Evolutionary conservation across 1,284 basidiomycete genomes (phyloP).

Genomic region (Rhodotorula mucilaginosa): DNA sequence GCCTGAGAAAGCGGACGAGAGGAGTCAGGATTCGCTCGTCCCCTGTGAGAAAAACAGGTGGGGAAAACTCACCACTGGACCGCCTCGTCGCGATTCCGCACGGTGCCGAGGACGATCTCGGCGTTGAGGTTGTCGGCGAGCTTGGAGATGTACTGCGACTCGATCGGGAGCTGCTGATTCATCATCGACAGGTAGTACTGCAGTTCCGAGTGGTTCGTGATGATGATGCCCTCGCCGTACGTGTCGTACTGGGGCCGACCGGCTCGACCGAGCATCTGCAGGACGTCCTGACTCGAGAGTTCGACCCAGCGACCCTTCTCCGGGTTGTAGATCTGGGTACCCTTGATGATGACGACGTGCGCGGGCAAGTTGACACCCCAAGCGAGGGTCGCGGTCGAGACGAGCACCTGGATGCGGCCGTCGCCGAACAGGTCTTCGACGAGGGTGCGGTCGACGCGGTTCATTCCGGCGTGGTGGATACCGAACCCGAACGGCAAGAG

Average conservation of each 20-base stretch:
- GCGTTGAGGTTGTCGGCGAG: slow-evolving; percentile 96
- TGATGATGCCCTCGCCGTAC: slow-evolving; percentile 96
- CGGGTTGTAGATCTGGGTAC: slow-evolving; percentile 98
- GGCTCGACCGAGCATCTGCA: slow-evolving; percentile 98
- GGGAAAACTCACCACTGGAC: slow-evolving; percentile 72
- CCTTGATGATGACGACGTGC: slow-evolving; percentile 98
- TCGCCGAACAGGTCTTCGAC: slow-evolving; percentile 95
- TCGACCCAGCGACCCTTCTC: slow-evolving; percentile 98
- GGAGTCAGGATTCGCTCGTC: neutral
- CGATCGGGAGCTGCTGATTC: slow-evolving; percentile 95
- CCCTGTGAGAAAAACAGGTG: no score
- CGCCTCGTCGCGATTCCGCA: slow-evolving; percentile 93
- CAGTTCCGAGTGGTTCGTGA: slow-evolving; percentile 94
- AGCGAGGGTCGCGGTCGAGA: slow-evolving; percentile 95
- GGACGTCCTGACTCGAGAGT: slow-evolving; percentile 90
- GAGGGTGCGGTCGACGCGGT: slow-evolving; percentile 83
- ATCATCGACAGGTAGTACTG: slow-evolving; percentile 93
- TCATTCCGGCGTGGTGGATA: slow-evolving; percentile 99
- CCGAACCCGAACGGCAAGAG: slow-evolving; percentile 94
- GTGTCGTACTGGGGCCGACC: slow-evolving; percentile 98
- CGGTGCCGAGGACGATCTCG: slow-evolving; percentile 93
- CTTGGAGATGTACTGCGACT: slow-evolving; percentile 89
- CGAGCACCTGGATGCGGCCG: slow-evolving; percentile 88
- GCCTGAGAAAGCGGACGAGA: slow-evolving; percentile 28
- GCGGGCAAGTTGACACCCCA: slow-evolving; percentile 99